Conservation (phyloP, 805 yeast genomes). For the Suhomyces faveliae region DNA sequence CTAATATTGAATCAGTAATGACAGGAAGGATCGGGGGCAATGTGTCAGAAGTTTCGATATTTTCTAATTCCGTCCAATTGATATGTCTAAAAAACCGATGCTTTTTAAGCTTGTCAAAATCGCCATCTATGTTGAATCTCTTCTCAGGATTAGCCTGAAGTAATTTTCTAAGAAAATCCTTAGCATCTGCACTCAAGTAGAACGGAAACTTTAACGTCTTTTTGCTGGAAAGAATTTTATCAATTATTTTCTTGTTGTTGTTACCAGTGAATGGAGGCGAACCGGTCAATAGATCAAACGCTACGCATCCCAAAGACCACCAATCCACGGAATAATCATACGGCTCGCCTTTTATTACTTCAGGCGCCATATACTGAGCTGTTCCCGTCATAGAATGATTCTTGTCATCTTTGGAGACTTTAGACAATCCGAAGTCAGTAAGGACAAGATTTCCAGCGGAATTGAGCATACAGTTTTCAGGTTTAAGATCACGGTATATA, state of each 20-base stretch:
- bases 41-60: conserved; percentile 14
- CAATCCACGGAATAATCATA: conserved; percentile 46
- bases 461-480: conserved; percentile 46
- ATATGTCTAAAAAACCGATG: conserved; percentile 41
- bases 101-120: conserved; percentile 30
- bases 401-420: conserved; percentile 26
- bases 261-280: conserved; percentile 47
- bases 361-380: conserved; percentile 49
- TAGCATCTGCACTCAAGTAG: conserved; percentile 42
- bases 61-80: conserved; percentile 36
- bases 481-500: conserved; percentile 44
- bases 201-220: conserved; percentile 36
- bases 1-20: conserved; percentile 43
- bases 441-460: conserved; percentile 40
- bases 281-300: conserved; percentile 44
- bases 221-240: conserved; percentile 36
- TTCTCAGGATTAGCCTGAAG: conserved; percentile 37
- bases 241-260: conserved; percentile 38
- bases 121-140: conserved; percentile 37
- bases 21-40: conserved; percentile 44
- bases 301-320: conserved; percentile 49
- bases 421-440: conserved; percentile 45
- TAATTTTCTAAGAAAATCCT: conserved; percentile 38
- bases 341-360: conserved; percentile 39
- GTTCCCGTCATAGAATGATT: conserved; percentile 42